These are phyloP conservation scores for Nyssa sinensis DNA, from an alignment of 148 eudicot species.

Conservation along the genomic window DNA sequence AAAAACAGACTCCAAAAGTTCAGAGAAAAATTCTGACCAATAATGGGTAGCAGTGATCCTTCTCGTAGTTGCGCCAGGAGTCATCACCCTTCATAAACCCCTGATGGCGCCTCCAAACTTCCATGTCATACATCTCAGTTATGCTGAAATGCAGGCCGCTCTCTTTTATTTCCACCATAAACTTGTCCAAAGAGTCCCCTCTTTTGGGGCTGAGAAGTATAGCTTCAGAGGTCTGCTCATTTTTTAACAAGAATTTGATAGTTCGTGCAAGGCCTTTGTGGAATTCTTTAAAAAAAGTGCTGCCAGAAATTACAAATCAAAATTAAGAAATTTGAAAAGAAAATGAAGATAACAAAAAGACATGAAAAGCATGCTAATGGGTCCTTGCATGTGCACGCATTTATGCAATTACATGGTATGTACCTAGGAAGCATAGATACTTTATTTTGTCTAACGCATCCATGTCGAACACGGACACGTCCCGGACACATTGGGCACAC, in stretches of 20 bases:
- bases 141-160: conserved; percentile 56
- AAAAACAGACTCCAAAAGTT: conserved; percentile 14
- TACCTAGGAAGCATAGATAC: too few relatives aligned
- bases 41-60: conserved; percentile 90
- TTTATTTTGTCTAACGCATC: too few relatives aligned
- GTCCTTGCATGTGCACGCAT: conserved; percentile 10
- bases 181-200: conserved; percentile 80
- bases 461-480: too few relatives aligned
- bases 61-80: conserved; percentile 81
- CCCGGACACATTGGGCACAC: too few relatives aligned
- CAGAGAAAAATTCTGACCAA: conserved; percentile 61
- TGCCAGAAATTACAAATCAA: conserved; percentile 34
- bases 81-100: conserved; percentile 43
- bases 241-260: conserved; percentile 57
- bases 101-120: conserved; percentile 70
- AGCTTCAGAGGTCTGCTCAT: conserved; percentile 58
- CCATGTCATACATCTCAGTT: conserved; percentile 57
- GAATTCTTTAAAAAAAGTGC: conserved; percentile 86
- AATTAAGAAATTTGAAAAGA: conserved; percentile 2
- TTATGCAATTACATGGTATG: not conserved
- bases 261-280: conserved; percentile 69
- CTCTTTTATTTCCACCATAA: conserved; percentile 50
- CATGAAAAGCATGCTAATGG: not conserved
- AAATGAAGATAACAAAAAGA: not conserved
- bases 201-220: conserved; percentile 77